Base-by-base conservation (phyloP, 345 rosid genomes). In the Heritiera littoralis region DNA sequence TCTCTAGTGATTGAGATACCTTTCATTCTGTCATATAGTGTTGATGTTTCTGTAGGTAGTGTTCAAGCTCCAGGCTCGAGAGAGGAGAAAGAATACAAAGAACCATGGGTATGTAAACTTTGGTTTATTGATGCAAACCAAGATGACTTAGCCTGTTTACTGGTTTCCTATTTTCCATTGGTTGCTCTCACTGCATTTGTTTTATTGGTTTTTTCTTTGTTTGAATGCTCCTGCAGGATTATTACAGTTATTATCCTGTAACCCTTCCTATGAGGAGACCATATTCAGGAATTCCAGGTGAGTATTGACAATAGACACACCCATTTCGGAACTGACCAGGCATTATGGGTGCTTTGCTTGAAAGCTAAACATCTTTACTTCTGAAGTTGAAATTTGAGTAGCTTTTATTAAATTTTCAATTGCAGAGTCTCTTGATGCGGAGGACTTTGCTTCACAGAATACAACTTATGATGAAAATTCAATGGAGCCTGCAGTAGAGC, bases 201-300 rank as follows among this genome's bases (percentile, higher is more conserved):
- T 49, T 63, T 63, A 35, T 18, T n/a, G 41, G 35, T 43, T 74
- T 64, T 49, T 63, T 63, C 28, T 18, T n/a, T 46, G 35, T 43
- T 74, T 64, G 70, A 70, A 61, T 83, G 76, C n/a, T 43, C 9
- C 49, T 71, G 78, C 90, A 94, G 98, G 93, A 93, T 78, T 92
- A 92, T 86, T 86, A 88, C 85, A 86, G 90, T 81, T 64, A 94
- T 78, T 94, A 90, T 81, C 98, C 98, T 1, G 89, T 87, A 61
- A 83, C 90, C 77, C 93, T 90, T 89, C 98, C 98, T 18, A 9
- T 89, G 83, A 88, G 98, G 77, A 89, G 89, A 81, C 95, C 95
- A 12, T 89, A 92, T 78, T 81, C 91, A 6, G 98, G 98, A 80
- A 82, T 88, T 88, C 98, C 97, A 88, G 98, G 98, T 35, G 38